phyloP scores from a whole-genome alignment of 805 yeast genomes.

The Metschnikowia dekortorum region DNA sequence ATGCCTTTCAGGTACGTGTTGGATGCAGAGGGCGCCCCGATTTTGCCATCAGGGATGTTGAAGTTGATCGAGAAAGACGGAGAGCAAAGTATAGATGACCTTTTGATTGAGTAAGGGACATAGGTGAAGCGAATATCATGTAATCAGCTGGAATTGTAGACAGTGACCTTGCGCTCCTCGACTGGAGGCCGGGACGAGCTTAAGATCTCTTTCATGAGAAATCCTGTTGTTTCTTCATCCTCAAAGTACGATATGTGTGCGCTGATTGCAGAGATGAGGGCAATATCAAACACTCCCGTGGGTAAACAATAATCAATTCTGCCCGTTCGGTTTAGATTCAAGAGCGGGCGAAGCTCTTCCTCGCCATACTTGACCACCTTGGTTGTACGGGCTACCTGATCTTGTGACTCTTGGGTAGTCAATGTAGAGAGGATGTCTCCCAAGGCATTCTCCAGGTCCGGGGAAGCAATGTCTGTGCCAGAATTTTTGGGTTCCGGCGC shows the following conservation, averaged over 20 bases:
- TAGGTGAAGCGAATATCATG: background rate
- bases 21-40: conserved; percentile 62
- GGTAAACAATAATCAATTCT: conserved; percentile 79
- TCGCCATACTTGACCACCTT: conserved; percentile 25
- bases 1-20: conserved; percentile 94
- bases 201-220: conserved; percentile 59
- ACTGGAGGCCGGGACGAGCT: conserved; percentile 20
- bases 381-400: conserved; percentile 17
- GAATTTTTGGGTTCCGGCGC: conserved; percentile 2
- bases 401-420: conserved; percentile 17
- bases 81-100: conserved; percentile 74
- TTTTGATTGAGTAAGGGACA: conserved; percentile 37
- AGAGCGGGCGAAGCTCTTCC: conserved; percentile 32
- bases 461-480: conserved; percentile 6
- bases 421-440: conserved; percentile 36
- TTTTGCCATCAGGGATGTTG: conserved; percentile 89
- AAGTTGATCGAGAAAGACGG: conserved; percentile 81
- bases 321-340: conserved; percentile 61
- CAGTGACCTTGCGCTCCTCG: conserved; percentile 24
- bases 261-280: conserved; percentile 73
- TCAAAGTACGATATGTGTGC: conserved; percentile 90
- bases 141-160: conserved; percentile 15
- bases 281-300: conserved; percentile 73
- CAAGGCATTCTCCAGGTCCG: conserved; percentile 33
- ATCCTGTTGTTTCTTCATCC: conserved; percentile 78